Evolutionary conservation across 2,329 filamentous ascomycete species (phyloP).

Genomic region (Botryosphaeria agaves): DNA sequence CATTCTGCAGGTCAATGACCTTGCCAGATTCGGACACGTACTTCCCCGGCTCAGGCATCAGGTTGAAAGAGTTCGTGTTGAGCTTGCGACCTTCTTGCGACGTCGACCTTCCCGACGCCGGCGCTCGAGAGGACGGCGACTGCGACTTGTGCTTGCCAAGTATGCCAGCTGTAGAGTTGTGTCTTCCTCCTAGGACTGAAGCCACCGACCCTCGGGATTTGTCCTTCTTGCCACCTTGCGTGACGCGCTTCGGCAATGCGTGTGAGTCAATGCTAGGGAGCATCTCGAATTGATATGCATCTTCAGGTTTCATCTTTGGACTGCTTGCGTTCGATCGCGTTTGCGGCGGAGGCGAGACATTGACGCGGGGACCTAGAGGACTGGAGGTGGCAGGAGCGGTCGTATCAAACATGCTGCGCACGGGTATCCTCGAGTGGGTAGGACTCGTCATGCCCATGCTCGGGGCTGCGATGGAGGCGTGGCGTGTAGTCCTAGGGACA

Average conservation of each 20-base stretch:
- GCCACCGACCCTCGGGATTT: slow-evolving; percentile 27
- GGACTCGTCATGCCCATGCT: slow-evolving; percentile 17
- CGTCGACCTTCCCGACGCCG: slow-evolving; percentile 14
- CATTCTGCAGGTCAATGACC: slow-evolving; percentile 48
- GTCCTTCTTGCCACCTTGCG: slow-evolving; percentile 23
- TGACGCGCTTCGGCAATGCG: slow-evolving; percentile 22
- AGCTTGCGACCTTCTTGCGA: slow-evolving; percentile 22
- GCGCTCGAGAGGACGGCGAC: slow-evolving; percentile 15
- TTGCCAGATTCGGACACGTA: slow-evolving; percentile 43
- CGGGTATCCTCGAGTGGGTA: slow-evolving; percentile 6
- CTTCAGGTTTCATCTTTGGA: slow-evolving; percentile 18
- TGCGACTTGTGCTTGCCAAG: slow-evolving; percentile 18
- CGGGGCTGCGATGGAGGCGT: slow-evolving; percentile 19
- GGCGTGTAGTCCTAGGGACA: slow-evolving; percentile 6
- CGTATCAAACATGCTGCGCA: slow-evolving; percentile 20
- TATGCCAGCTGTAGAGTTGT: slow-evolving; percentile 20
- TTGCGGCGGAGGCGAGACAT: slow-evolving; percentile 9
- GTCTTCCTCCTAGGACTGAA: slow-evolving; percentile 18
- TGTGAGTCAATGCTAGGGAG: slow-evolving; percentile 25
- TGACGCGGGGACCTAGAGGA: slow-evolving; percentile 6
- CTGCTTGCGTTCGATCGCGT: slow-evolving; percentile 6
- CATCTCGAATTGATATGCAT: slow-evolving; percentile 27
- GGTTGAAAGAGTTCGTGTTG: slow-evolving; percentile 31
- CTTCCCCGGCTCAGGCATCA: slow-evolving; percentile 19
- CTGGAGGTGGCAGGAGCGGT: slow-evolving; percentile 14